phyloP scores from a whole-genome alignment of 495 filamentous ascomycete species.

The Penicillium pulvis region DNA sequence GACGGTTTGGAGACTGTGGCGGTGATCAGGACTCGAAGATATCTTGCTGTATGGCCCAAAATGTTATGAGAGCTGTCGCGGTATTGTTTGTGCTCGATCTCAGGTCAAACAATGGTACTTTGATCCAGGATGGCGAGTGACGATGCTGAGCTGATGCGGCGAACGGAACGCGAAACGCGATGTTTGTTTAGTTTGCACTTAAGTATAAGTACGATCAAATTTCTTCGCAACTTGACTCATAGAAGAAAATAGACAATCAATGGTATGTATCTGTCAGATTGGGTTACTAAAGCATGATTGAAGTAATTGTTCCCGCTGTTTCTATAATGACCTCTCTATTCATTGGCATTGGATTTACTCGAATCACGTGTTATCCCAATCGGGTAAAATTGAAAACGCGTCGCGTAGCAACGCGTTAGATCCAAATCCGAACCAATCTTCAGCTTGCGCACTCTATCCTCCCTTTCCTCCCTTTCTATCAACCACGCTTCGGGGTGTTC shows the following conservation, averaged over 20 bases:
- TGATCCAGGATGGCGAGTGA: background rate
- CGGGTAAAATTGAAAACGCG: conserved; percentile 20
- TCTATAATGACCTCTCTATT: background rate
- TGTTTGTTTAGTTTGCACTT: conserved; percentile 15
- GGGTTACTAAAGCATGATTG: background rate
- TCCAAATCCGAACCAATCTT: conserved; percentile 16
- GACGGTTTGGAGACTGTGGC: background rate
- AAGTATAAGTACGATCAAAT: background rate
- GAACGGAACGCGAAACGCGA: conserved; percentile 16
- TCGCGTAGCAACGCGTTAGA: conserved; percentile 37
- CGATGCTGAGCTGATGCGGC: conserved; percentile 5
- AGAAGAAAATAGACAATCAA: background rate
- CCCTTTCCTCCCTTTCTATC: conserved; percentile 20
- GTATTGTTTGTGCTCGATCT: background rate
- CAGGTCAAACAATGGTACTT: background rate
- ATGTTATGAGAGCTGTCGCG: background rate
- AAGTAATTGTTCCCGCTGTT: background rate
- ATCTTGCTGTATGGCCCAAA: background rate
- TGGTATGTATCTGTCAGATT: background rate
- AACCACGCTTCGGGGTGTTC: conserved; percentile 9
- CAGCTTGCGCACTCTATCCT: conserved; percentile 18
- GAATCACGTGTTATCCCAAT: conserved; percentile 4
- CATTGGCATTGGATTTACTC: background rate
- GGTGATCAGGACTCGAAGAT: background rate
- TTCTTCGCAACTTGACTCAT: background rate